A percentile compares a stretch with the other conserved stretches of the same genome.
These are phyloP conservation scores for Biscogniauxia mediterranea DNA, from an alignment of 2,329 filamentous ascomycete species.

Conservation along the genomic window DNA sequence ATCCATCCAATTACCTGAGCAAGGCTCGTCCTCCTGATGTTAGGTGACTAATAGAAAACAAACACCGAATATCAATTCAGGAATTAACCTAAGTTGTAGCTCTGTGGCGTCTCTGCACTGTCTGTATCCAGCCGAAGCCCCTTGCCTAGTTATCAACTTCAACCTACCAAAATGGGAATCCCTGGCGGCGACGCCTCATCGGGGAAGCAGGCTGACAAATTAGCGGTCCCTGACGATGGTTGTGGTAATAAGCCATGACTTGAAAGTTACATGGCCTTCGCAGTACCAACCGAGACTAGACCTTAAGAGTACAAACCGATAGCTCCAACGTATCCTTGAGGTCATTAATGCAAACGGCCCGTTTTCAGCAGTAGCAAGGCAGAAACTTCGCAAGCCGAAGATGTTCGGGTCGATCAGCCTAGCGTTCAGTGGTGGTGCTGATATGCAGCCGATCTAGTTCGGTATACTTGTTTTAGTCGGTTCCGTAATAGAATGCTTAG, in stretches of 20 bases:
- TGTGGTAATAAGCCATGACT: background rate
- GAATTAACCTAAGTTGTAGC: background rate
- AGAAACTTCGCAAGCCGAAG: background rate
- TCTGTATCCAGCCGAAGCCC: background rate
- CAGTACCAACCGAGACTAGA: background rate
- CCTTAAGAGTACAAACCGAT: background rate
- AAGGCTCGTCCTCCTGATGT: background rate
- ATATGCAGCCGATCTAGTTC: background rate
- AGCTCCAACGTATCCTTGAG: background rate
- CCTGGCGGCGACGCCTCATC: background rate
- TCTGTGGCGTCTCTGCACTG: background rate
- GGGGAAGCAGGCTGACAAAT: background rate
- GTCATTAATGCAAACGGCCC: background rate
- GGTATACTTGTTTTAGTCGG: background rate
- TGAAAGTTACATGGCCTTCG: background rate
- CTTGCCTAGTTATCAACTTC: background rate
- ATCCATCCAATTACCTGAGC: background rate
- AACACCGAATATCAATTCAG: background rate
- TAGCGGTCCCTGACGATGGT: background rate
- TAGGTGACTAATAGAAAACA: background rate
- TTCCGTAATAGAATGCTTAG: background rate
- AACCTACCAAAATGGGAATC: background rate
- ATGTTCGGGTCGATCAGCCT: background rate
- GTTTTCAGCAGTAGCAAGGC: background rate
- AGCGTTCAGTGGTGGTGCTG: background rate